Evolutionary conservation across 2,329 filamentous ascomycete species (phyloP).

Genomic region (Trichoderma sp.): DNA sequence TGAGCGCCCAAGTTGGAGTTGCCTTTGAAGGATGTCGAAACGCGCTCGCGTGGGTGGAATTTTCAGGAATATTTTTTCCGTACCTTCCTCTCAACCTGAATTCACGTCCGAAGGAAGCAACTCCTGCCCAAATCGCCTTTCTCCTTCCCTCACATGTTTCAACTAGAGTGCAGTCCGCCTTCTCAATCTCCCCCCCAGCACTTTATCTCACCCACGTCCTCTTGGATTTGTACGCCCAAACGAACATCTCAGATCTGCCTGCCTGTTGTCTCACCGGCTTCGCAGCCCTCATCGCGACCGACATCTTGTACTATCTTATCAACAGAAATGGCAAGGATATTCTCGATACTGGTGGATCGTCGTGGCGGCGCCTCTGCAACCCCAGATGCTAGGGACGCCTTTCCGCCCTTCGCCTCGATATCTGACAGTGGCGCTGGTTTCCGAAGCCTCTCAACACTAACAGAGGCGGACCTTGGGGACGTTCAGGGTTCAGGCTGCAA

Average conservation of each 20-base stretch:
- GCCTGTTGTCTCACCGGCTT: neutral
- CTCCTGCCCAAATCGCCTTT: neutral
- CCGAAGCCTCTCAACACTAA: slow-evolving; percentile 31
- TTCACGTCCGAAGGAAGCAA: too few relatives aligned
- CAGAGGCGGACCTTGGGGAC: slow-evolving; percentile 21
- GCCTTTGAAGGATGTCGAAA: too few relatives aligned
- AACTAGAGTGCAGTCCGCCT: too few relatives aligned
- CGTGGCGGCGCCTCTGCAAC: slow-evolving; percentile 27
- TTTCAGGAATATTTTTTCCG: neutral
- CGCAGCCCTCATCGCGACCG: neutral
- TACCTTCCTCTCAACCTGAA: neutral
- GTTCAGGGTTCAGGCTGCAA: slow-evolving; percentile 25
- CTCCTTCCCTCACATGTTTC: neutral
- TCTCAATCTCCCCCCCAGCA: too few relatives aligned
- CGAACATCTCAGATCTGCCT: neutral
- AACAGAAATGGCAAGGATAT: slow-evolving; percentile 1
- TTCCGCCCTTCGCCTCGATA: slow-evolving; percentile 30
- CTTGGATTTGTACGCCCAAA: too few relatives aligned
- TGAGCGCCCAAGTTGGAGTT: too few relatives aligned
- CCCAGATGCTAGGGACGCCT: slow-evolving; percentile 28
- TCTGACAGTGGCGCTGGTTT: slow-evolving; percentile 31
- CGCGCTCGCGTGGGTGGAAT: neutral
- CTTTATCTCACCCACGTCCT: too few relatives aligned
- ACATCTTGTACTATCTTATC: neutral
- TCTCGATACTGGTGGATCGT: slow-evolving; percentile 22